Evolutionary conservation across 345 rosid genomes (phyloP).

Genomic region (Pelargonium nanum): DNA sequence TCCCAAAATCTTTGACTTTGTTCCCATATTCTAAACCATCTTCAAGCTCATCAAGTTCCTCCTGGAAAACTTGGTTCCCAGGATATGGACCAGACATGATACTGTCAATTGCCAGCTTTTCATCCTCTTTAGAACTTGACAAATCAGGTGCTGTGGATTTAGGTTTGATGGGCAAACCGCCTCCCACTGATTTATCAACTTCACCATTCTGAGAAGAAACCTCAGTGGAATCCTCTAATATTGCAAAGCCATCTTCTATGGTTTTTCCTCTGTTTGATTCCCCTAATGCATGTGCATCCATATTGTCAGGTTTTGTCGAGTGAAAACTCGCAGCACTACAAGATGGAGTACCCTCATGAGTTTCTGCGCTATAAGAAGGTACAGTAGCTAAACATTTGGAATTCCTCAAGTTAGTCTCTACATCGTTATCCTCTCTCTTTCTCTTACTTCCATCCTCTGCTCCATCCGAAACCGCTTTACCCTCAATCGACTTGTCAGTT

Average conservation of each 20-base stretch:
- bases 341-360: slow-evolving; percentile 36
- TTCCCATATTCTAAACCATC: slow-evolving; percentile 39
- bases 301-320: slow-evolving; percentile 21
- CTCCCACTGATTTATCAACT: slow-evolving; percentile 13
- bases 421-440: slow-evolving; percentile 39
- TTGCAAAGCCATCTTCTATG: background rate
- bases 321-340: slow-evolving; percentile 29
- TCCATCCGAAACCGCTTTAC: slow-evolving; percentile 47
- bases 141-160: slow-evolving; percentile 18
- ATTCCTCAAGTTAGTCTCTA: slow-evolving; percentile 24
- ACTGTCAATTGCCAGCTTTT: slow-evolving; percentile 54
- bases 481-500: slow-evolving; percentile 40
- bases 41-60: slow-evolving; percentile 77
- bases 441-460: slow-evolving; percentile 53
- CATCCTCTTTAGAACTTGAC: slow-evolving; percentile 42
- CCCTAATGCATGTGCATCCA: slow-evolving; percentile 11
- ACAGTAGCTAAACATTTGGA: slow-evolving; percentile 21
- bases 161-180: slow-evolving; percentile 12
- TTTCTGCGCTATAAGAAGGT: slow-evolving; percentile 29
- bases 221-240: slow-evolving; percentile 8
- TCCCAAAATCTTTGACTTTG: slow-evolving; percentile 22
- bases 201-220: slow-evolving; percentile 13
- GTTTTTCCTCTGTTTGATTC: slow-evolving; percentile 20
- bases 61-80: slow-evolving; percentile 35
- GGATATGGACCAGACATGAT: slow-evolving; percentile 43